Conservation (phyloP, 2,329 filamentous ascomycete species). For the Stagonosporopsis chrysanthemi region DNA sequence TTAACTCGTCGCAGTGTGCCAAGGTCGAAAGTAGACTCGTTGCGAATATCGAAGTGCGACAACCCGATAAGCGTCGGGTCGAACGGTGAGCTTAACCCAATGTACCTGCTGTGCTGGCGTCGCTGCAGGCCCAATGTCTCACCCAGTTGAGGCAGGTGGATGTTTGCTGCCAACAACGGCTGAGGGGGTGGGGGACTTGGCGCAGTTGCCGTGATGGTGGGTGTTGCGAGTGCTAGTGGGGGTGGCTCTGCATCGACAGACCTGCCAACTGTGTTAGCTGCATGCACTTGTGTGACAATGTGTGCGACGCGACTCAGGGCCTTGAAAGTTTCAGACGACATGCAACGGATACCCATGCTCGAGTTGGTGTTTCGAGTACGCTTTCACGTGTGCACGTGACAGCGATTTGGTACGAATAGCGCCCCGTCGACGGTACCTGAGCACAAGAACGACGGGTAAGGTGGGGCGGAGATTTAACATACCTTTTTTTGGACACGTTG, state of each 20-base stretch:
- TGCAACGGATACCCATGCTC: not conserved
- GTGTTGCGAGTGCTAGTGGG: slow-evolving; percentile 50
- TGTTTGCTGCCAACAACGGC: slow-evolving; percentile 36
- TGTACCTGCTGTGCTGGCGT: slow-evolving; percentile 82
- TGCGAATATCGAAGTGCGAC: slow-evolving; percentile 79
- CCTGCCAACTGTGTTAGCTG: slow-evolving; percentile 43
- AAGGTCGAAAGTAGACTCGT: slow-evolving; percentile 76
- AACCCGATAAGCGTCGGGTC: slow-evolving; percentile 84
- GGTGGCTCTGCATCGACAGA: slow-evolving; percentile 51
- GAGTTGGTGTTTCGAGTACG: not conserved
- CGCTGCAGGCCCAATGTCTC: slow-evolving; percentile 73
- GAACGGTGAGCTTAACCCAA: slow-evolving; percentile 83
- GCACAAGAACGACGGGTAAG: slow-evolving; percentile 5
- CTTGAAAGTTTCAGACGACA: not conserved
- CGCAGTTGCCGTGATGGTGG: slow-evolving; percentile 51
- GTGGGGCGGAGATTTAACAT: slow-evolving; percentile 51
- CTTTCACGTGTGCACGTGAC: slow-evolving; percentile 36
- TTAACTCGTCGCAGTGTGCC: slow-evolving; percentile 75
- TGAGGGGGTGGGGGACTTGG: slow-evolving; percentile 47
- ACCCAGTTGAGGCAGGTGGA: slow-evolving; percentile 50
- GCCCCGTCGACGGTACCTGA: slow-evolving; percentile 22
- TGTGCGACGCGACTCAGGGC: slow-evolving; percentile 2
- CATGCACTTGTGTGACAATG: slow-evolving; percentile 13
- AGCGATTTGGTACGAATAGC: slow-evolving; percentile 10
- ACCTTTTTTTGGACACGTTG: slow-evolving; percentile 71